Conservation (phyloP, 306 rosid species). For the Hylodesmum podocarpum region DNA sequence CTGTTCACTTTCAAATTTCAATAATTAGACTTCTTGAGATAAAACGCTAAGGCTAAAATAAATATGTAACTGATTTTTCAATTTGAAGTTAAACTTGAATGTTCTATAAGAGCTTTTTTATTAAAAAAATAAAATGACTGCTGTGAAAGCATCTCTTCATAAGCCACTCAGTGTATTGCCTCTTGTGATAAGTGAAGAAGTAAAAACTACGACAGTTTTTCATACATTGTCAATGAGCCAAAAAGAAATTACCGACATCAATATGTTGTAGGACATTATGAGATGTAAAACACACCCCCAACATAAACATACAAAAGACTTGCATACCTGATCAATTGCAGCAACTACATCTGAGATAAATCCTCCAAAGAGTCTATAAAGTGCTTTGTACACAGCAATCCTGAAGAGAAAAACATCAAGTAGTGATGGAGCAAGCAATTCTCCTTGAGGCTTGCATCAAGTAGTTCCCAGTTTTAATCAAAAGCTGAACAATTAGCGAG, state of each 20-base stretch:
- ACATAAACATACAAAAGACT: conserved; percentile 2
- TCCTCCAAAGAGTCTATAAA: conserved; percentile 95
- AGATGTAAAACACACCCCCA: not conserved
- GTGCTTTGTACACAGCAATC: conserved; percentile 99
- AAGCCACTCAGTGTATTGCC: conserved; percentile 12
- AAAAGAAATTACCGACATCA: not conserved
- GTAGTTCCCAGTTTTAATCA: conserved; percentile 22
- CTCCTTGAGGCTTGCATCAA: too few species aligned
- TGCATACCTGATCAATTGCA: conserved; percentile 90
- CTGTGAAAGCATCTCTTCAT: not conserved
- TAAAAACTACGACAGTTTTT: not conserved
- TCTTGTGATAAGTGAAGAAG: not conserved
- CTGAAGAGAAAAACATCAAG: conserved; percentile 50
- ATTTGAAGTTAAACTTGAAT: conserved; percentile 7
- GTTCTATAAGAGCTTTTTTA: not conserved
- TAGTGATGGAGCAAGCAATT: too few species aligned
- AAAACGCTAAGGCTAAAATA: not conserved
- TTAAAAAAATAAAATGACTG: not conserved
- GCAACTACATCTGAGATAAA: conserved; percentile 97
- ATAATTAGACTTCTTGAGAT: conserved; percentile 29
- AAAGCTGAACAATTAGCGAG: conserved; percentile 14
- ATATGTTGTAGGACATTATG: not conserved
- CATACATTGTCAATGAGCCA: not conserved
- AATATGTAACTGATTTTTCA: conserved; percentile 8
- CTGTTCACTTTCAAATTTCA: conserved; percentile 52